Conservation (phyloP, 2,329 filamentous ascomycete genomes). For the Colletotrichum sojae region DNA sequence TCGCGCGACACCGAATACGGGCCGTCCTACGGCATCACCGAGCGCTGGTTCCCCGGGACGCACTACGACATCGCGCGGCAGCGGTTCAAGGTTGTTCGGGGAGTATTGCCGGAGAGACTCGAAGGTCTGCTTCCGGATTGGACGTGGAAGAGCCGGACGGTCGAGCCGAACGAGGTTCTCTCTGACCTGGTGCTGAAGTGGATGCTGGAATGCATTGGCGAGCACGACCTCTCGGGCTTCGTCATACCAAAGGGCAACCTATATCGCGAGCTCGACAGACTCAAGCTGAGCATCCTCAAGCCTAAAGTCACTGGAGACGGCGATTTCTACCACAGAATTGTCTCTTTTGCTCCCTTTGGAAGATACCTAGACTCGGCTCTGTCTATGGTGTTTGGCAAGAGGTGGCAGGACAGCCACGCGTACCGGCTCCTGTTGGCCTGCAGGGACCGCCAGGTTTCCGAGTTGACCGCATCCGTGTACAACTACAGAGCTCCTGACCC, state of each 20-base stretch:
- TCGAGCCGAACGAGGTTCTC: constrained; percentile 44
- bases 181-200: constrained; percentile 42
- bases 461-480: constrained; percentile 29
- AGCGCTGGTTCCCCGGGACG: constrained; percentile 45
- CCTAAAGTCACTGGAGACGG: constrained; percentile 18
- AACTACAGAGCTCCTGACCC: constrained; percentile 31
- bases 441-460: constrained; percentile 2
- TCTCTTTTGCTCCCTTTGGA: constrained; percentile 21
- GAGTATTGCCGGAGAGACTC: constrained; percentile 40
- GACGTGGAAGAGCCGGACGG: constrained; percentile 40
- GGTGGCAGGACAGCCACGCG: constrained; percentile 23
- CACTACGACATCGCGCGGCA: constrained; percentile 46
- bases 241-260: constrained; percentile 27
- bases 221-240: constrained; percentile 36
- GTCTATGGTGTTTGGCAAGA: constrained; percentile 3
- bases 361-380: constrained; percentile 15
- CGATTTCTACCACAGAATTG: constrained; percentile 19
- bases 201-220: constrained; percentile 42
- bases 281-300: constrained; percentile 6
- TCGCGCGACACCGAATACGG: constrained; percentile 31
- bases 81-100: constrained; percentile 41
- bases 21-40: constrained; percentile 38
- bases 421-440: constrained; percentile 29
- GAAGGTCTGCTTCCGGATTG: constrained; percentile 48
- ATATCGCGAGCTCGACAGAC: constrained; percentile 16